Conservation (phyloP, 225 moss, liverwort and hornwort species). For the Antitrichia curtipendula region DNA sequence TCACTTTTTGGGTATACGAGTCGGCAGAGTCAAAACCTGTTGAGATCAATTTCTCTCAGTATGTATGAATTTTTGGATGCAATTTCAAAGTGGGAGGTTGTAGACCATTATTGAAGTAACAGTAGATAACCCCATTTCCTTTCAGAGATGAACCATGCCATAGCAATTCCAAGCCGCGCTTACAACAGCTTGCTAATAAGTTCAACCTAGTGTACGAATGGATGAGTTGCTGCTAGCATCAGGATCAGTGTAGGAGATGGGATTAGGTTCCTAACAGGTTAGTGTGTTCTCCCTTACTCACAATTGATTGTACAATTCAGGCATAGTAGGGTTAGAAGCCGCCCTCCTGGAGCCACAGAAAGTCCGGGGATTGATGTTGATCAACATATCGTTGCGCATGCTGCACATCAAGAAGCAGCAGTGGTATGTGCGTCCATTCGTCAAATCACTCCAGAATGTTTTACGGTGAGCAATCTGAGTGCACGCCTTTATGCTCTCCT, state of each 20-base stretch:
- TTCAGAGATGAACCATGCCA: neutral
- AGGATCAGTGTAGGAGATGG: neutral
- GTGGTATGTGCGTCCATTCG: slow-evolving; percentile 66
- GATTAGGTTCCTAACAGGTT: neutral
- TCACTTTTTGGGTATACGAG: neutral
- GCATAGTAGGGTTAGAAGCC: slow-evolving; percentile 66
- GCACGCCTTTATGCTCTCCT: neutral
- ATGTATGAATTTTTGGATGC: too few species aligned
- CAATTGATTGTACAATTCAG: slow-evolving; percentile 3
- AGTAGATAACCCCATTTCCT: too few species aligned
- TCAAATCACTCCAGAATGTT: slow-evolving; percentile 56
- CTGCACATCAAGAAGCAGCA: slow-evolving; percentile 78
- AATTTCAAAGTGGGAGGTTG: neutral
- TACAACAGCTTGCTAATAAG: neutral
- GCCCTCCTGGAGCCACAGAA: slow-evolving; percentile 43
- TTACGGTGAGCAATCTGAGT: slow-evolving; percentile 45
- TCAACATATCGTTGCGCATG: slow-evolving; percentile 76
- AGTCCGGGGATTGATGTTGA: slow-evolving; percentile 61
- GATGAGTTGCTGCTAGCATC: neutral
- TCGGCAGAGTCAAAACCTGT: neutral
- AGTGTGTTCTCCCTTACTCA: neutral
- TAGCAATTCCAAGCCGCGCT: neutral
- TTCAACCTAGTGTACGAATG: neutral
- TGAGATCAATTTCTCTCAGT: neutral
- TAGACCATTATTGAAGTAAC: neutral